Evolutionary conservation across 2,329 filamentous ascomycete species (phyloP).

Genomic region (Plectosphaerella sp.): DNA sequence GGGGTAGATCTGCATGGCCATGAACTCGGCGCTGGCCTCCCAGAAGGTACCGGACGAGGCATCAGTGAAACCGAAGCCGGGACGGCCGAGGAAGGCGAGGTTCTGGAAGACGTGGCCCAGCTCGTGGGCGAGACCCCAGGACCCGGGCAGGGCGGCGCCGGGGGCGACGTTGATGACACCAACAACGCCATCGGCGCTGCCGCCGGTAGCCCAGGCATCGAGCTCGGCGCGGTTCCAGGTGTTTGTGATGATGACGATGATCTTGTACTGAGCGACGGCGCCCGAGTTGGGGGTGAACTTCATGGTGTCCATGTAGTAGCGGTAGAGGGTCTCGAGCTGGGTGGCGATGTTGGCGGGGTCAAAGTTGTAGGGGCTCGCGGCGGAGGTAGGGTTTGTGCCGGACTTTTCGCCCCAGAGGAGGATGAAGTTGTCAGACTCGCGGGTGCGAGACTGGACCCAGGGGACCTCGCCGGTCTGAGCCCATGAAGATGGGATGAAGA

Average conservation of each 20-base stretch:
- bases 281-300: slow-evolving; percentile 2
- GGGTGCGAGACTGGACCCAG: not conserved
- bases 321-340: slow-evolving; percentile 1
- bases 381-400: not conserved
- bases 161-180: slow-evolving; percentile 2
- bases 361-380: not conserved
- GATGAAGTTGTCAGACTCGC: slow-evolving; percentile 2
- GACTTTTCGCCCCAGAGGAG: slow-evolving; percentile 3
- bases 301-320: slow-evolving; percentile 1
- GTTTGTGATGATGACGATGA: slow-evolving; percentile 2
- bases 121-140: slow-evolving; percentile 1
- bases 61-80: slow-evolving; percentile 1
- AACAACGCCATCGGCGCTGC: slow-evolving; percentile 1
- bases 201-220: slow-evolving; percentile 2
- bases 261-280: slow-evolving; percentile 1
- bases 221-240: slow-evolving; percentile 1
- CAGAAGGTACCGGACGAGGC: not conserved
- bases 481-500: not conserved
- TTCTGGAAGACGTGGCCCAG: slow-evolving; percentile 3
- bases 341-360: not conserved
- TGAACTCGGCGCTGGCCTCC: slow-evolving; percentile 1
- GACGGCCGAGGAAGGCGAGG: not conserved
- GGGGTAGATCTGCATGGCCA: slow-evolving; percentile 3
- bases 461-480: not conserved
- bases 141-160: not conserved